Base-by-base conservation (phyloP, 139 green algal species). In the Monoraphidium neglectum region DNA sequence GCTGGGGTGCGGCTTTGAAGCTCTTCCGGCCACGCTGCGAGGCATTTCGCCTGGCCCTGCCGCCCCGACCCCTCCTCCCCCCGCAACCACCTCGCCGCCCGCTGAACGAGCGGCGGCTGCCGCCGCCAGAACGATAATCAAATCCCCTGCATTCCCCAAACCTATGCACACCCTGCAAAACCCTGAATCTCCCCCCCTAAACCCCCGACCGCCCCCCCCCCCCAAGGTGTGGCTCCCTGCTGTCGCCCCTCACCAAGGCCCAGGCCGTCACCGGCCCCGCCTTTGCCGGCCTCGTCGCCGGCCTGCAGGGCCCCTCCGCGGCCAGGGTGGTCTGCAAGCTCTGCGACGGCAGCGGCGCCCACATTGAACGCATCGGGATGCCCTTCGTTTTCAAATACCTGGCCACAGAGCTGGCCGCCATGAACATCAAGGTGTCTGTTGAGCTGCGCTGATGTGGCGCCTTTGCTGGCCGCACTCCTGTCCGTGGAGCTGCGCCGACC, bases 321-420 rank as follows among this genome's bases (percentile, higher is more conserved):
- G 77, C 53, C 51, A 36, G 37, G 32, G 86, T 87, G 26, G 80
- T 88, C 32, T 95, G 92, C 80, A 82, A 81, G 1, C 30, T 88
- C 28, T 95, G 91, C 80, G 76, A 85, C 12, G 65, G 73, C 77
- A 77, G 49, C 54, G 79, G 76, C 69, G 76, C 76, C 35, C 66
- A 89, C 66, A 88, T 97, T 18, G 85, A 94, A 72, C 85, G 90
- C 0, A 90, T 97, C 47, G 91, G 93, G 1, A 79, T 97, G 72
- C 93, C 93, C 0, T 97, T 92, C 74, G 93, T 97, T 15, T 92
- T 95, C 80, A 90, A 87, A 70, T 97, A 93, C 77, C 81, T 97
- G 47, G 87, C 90, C 12, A 88, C 87, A 33, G 93, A 97, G 88
- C 90, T 97, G 71, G 92, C 90, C 16, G 91, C 90, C 5, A 97